Conservation (phyloP, 495 filamentous ascomycete genomes). For the Penicillium pulvis region DNA sequence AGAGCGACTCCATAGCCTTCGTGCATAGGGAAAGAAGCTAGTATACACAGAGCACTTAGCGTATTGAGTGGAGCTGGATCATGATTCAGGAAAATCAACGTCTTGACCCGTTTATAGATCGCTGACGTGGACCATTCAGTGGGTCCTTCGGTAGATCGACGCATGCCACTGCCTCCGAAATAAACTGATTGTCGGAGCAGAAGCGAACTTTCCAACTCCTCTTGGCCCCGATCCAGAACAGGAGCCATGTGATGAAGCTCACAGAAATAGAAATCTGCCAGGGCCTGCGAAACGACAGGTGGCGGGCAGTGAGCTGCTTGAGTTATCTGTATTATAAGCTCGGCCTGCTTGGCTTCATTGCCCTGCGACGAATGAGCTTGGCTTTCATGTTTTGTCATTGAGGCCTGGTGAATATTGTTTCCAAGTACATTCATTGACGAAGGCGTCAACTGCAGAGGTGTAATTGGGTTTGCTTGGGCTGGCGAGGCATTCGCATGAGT, state of each 20-base stretch:
- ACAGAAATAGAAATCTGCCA: neutral
- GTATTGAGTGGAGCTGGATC: constrained; percentile 11
- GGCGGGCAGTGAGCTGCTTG: neutral
- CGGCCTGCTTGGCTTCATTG: neutral
- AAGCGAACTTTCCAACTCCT: constrained; percentile 3
- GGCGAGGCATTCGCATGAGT: neutral
- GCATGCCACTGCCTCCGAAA: constrained; percentile 22
- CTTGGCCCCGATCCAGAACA: constrained; percentile 14
- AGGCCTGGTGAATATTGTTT: neutral
- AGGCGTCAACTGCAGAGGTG: neutral
- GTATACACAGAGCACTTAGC: neutral
- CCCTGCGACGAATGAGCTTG: neutral
- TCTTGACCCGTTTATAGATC: constrained; percentile 22
- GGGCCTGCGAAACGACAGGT: neutral
- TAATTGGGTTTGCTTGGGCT: neutral
- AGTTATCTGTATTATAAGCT: neutral
- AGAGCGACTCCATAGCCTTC: constrained; percentile 14
- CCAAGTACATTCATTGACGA: neutral
- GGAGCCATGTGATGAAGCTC: constrained; percentile 11
- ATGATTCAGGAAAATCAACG: constrained; percentile 15
- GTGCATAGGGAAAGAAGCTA: constrained; percentile 10
- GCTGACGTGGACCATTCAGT: constrained; percentile 13
- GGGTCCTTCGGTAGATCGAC: constrained; percentile 7
- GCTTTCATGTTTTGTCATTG: neutral
- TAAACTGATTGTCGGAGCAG: constrained; percentile 21